Conservation (phyloP, 2,329 filamentous ascomycete species). For the Eutypella sp. region DNA sequence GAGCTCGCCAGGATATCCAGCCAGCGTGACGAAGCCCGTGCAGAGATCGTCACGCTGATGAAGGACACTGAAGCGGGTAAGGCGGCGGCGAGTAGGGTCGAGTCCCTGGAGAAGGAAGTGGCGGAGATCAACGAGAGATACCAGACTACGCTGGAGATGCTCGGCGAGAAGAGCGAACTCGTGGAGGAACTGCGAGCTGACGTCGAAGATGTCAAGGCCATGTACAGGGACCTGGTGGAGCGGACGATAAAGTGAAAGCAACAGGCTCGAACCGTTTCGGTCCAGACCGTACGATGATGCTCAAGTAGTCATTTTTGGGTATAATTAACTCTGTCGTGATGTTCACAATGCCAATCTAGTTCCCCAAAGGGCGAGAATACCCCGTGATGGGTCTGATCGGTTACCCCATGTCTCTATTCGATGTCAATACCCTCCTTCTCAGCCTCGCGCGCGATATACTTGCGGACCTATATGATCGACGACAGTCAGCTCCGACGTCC, state of each 20-base stretch:
- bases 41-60: constrained; percentile 88
- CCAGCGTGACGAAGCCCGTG: constrained; percentile 89
- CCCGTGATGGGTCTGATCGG: not conserved
- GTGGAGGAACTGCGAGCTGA: constrained; percentile 88
- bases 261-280: no score
- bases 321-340: not conserved
- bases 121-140: constrained; percentile 70
- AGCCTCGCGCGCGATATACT: constrained; percentile 71
- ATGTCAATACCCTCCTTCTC: constrained; percentile 78
- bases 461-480: constrained; percentile 52
- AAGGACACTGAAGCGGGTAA: constrained; percentile 73
- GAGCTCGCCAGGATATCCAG: constrained; percentile 72
- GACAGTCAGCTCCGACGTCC: constrained; percentile 6
- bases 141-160: constrained; percentile 85
- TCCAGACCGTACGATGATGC: constrained; percentile 7
- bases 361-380: constrained; percentile 7
- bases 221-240: constrained; percentile 91
- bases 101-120: constrained; percentile 63
- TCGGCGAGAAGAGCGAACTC: constrained; percentile 94
- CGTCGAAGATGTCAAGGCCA: constrained; percentile 88
- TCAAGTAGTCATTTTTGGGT: constrained; percentile 8
- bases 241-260: constrained; percentile 71
- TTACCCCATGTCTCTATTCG: constrained; percentile 15
- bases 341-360: constrained; percentile 4
- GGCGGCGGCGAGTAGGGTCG: constrained; percentile 53